These are phyloP conservation scores for Penicillium fuscoglaucum DNA, from an alignment of 2,329 filamentous ascomycete genomes.

Conservation along the genomic window DNA sequence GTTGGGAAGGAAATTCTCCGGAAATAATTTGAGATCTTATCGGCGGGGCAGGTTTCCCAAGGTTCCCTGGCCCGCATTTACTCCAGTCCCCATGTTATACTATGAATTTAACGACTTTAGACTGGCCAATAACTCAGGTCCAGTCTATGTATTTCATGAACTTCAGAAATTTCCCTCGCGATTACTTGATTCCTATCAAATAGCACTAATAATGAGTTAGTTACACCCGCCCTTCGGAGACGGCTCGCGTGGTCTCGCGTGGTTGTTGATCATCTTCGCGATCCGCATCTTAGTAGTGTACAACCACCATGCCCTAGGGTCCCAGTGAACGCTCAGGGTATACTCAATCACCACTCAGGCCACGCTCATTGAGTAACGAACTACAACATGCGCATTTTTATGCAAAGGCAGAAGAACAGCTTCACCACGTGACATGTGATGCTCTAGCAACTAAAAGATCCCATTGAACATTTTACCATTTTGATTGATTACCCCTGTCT, in stretches of 20 bases:
- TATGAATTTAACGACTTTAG: conserved; percentile 26
- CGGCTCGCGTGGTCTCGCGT: no score
- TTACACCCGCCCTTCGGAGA: no score
- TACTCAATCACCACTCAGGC: no score
- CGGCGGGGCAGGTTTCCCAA: conserved; percentile 18
- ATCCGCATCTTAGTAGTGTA: not conserved
- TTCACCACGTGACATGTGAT: no score
- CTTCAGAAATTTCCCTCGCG: not conserved
- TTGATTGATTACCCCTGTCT: no score
- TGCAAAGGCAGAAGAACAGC: no score
- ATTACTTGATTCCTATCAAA: not conserved
- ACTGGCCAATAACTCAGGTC: conserved; percentile 3
- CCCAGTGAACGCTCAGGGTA: no score
- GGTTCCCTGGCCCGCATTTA: conserved; percentile 6
- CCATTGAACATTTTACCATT: no score
- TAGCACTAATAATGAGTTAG: not conserved
- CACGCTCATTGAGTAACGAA: no score
- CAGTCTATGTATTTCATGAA: not conserved
- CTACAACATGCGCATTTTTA: no score
- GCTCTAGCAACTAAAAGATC: no score
- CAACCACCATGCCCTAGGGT: not conserved
- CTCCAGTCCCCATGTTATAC: not conserved
- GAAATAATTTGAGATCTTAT: conserved; percentile 22
- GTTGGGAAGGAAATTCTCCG: not conserved
- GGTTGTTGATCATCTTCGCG: no score